Evolutionary conservation across 1,284 basidiomycete species (phyloP).

Genomic region (Puccinia triticina): DNA sequence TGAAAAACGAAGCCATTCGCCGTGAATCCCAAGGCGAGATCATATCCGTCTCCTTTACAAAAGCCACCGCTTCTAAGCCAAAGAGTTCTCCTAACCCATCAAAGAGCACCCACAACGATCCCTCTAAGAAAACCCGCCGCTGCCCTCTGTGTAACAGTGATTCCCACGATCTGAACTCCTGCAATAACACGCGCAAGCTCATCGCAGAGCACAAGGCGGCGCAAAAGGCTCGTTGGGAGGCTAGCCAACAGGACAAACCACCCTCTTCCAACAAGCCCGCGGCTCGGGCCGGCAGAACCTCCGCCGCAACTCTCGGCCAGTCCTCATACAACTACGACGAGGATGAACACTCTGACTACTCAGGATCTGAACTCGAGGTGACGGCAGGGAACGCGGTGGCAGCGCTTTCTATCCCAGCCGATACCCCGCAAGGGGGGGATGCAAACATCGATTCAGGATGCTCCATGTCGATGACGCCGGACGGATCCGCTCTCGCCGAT

Average conservation of each 20-base stretch:
- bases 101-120: too few relatives aligned
- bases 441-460: constrained; percentile 1
- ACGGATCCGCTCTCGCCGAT: too few relatives aligned
- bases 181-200: not conserved
- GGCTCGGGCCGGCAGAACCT: not conserved
- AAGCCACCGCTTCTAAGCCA: not conserved
- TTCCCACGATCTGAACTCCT: not conserved
- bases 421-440: not conserved
- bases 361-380: not conserved
- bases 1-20: too few relatives aligned
- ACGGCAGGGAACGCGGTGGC: not conserved
- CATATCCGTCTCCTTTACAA: not conserved
- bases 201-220: not conserved
- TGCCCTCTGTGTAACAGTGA: not conserved
- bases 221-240: not conserved
- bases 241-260: too few relatives aligned
- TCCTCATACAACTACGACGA: not conserved
- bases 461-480: not conserved
- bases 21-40: too few relatives aligned
- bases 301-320: not conserved
- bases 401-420: not conserved
- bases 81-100: not conserved
- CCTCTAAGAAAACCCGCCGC: too few relatives aligned
- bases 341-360: not conserved
- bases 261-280: not conserved